A percentile compares a stretch with the other conserved stretches of the same genome.
phyloP scores from a whole-genome alignment of 768 basidiomycete genomes.

The Leucocoprinus birnbaumii region DNA sequence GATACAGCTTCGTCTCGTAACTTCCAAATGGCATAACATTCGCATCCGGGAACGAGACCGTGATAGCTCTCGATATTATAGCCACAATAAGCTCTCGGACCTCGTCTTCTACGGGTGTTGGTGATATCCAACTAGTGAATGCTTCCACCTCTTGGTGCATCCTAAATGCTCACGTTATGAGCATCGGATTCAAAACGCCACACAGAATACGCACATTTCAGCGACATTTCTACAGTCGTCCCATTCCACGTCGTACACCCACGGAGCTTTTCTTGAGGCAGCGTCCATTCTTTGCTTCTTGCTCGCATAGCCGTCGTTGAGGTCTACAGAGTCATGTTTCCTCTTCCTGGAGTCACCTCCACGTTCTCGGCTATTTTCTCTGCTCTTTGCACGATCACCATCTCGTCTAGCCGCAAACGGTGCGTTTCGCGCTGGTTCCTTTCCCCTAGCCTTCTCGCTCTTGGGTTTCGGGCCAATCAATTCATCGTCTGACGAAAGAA shows the following conservation, averaged over 20 bases:
- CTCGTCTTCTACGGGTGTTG: constrained; percentile 83
- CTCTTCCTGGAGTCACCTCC: constrained; percentile 17
- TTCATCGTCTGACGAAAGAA: constrained; percentile 3
- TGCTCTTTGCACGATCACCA: constrained; percentile 34
- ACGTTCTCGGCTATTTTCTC: constrained; percentile 19
- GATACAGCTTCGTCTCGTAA: constrained; percentile 89
- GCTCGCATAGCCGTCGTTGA: constrained; percentile 47
- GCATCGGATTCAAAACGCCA: constrained; percentile 2
- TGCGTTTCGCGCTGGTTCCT: constrained; percentile 7
- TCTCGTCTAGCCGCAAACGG: constrained; percentile 26
- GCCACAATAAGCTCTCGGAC: constrained; percentile 71
- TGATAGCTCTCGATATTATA: constrained; percentile 66
- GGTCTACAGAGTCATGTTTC: constrained; percentile 30
- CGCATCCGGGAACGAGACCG: constrained; percentile 72
- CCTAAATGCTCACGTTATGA: constrained; percentile 37
- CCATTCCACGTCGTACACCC: constrained; percentile 73
- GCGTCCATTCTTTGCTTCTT: constrained; percentile 52
- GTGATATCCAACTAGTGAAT: constrained; percentile 85
- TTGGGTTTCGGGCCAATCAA: background rate
- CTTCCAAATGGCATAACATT: constrained; percentile 86
- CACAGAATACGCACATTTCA: constrained; percentile 64
- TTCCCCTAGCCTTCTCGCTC: constrained; percentile 13
- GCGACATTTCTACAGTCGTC: constrained; percentile 73
- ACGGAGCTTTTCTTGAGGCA: constrained; percentile 59
- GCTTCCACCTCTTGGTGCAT: constrained; percentile 84